Percentiles rank a stretch among this genome's conserved stretches.
These are phyloP conservation scores for Isabelozyma rhagii DNA, from an alignment of 805 yeast species.

Conservation along the genomic window DNA sequence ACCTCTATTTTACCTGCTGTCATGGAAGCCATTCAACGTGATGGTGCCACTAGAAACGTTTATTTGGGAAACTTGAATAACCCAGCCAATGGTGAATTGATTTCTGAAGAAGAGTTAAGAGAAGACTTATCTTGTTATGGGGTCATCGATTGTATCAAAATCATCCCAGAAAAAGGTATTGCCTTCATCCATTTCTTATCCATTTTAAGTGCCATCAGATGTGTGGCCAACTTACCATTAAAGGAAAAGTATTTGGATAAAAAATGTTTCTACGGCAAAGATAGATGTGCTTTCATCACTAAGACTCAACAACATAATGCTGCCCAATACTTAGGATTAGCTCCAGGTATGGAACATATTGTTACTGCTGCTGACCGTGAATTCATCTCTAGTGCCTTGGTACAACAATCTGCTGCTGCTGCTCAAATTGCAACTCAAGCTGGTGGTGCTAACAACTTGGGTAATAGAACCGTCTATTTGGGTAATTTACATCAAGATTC, in stretches of 20 bases:
- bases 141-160: conserved; percentile 77
- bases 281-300: conserved; percentile 90
- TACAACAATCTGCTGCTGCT: conserved; percentile 94
- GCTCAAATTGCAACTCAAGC: conserved; percentile 96
- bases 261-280: conserved; percentile 89
- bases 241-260: conserved; percentile 67
- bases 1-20: conserved; percentile 73
- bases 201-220: conserved; percentile 80
- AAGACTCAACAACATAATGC: conserved; percentile 97
- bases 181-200: conserved; percentile 90
- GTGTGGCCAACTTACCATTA: conserved; percentile 71
- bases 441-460: conserved; percentile 88
- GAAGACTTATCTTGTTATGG: conserved; percentile 74
- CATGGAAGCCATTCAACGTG: conserved; percentile 69
- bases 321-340: conserved; percentile 87
- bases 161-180: conserved; percentile 75
- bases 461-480: conserved; percentile 88
- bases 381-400: conserved; percentile 67
- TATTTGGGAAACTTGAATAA: conserved; percentile 79
- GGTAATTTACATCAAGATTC: conserved; percentile 89
- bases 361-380: conserved; percentile 68
- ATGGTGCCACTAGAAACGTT: conserved; percentile 92
- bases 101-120: conserved; percentile 62
- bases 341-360: conserved; percentile 83
- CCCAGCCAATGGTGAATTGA: conserved; percentile 42